A percentile compares a stretch with the other conserved stretches of the same genome.
phyloP scores from a whole-genome alignment of 257 asterid species.

The Primulina huaijiensis region DNA sequence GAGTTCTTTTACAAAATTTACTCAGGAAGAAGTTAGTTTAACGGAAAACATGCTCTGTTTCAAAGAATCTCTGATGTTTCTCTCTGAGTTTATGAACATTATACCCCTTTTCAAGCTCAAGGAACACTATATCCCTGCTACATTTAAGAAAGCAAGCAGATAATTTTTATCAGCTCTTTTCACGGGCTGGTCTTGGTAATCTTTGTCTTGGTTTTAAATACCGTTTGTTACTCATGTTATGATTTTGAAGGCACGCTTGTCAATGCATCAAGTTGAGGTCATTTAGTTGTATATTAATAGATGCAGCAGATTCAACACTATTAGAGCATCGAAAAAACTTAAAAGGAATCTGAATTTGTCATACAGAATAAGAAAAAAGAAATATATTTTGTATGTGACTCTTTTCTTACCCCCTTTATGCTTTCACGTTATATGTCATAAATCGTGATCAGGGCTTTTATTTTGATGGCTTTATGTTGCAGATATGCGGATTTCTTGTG shows the following conservation, averaged over 20 bases:
- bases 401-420: neutral
- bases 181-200: neutral
- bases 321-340: neutral
- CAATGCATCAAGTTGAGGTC: neutral
- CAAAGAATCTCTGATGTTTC: conserved; percentile 18
- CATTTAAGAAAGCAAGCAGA: neutral
- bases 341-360: neutral
- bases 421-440: neutral
- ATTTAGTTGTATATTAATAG: neutral
- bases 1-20: conserved; percentile 36
- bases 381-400: neutral
- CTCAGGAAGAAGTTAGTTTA: conserved; percentile 10
- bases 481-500: conserved; percentile 95
- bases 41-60: conserved; percentile 9
- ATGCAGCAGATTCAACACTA: neutral
- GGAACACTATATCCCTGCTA: neutral
- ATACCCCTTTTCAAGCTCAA: neutral
- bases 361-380: neutral
- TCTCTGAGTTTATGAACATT: neutral
- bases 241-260: neutral
- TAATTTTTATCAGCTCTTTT: neutral
- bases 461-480: conserved; percentile 34
- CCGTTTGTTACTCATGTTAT: neutral
- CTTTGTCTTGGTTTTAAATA: neutral
- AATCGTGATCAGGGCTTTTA: neutral